phyloP scores from a whole-genome alignment of 2,329 filamentous ascomycete species.

The Pestalotiopsis sp. region DNA sequence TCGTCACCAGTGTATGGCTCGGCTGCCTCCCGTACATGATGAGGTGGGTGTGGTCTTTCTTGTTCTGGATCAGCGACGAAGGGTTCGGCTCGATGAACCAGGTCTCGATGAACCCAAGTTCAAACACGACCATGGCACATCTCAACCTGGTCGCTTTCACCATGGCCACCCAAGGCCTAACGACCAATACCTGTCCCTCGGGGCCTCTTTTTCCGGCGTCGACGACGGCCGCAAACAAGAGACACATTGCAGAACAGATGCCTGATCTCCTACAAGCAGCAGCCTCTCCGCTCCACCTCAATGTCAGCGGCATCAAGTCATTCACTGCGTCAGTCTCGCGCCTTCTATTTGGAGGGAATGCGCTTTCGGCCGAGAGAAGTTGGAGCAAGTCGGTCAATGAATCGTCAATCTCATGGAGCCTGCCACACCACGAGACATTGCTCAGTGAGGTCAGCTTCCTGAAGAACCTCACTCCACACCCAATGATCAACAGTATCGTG shows the following conservation, averaged over 20 bases:
- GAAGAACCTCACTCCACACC: constrained; percentile 65
- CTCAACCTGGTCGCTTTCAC: constrained; percentile 23
- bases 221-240: constrained; percentile 38
- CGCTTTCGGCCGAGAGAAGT: neutral
- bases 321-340: constrained; percentile 7
- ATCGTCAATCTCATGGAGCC: constrained; percentile 16
- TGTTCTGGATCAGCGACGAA: constrained; percentile 93
- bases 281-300: neutral
- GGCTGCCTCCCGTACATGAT: constrained; percentile 87
- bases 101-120: neutral
- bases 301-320: constrained; percentile 8
- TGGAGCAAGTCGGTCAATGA: constrained; percentile 8
- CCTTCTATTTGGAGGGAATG: constrained; percentile 5
- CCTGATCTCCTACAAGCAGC: constrained; percentile 14
- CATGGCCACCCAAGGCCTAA: constrained; percentile 17
- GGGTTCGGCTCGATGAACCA: constrained; percentile 44
- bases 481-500: constrained; percentile 73
- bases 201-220: constrained; percentile 37
- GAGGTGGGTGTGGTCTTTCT: constrained; percentile 85
- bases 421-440: constrained; percentile 36
- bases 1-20: constrained; percentile 88
- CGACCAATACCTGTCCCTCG: constrained; percentile 36
- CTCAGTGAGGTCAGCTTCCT: constrained; percentile 59
- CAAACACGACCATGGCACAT: constrained; percentile 23
- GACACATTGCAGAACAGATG: constrained; percentile 35